Percentiles rank a stretch among this genome's conserved stretches.
Evolutionary conservation across 2,329 filamentous ascomycete genomes (phyloP).

Genomic region (Myriosclerotinia scirpicola): DNA sequence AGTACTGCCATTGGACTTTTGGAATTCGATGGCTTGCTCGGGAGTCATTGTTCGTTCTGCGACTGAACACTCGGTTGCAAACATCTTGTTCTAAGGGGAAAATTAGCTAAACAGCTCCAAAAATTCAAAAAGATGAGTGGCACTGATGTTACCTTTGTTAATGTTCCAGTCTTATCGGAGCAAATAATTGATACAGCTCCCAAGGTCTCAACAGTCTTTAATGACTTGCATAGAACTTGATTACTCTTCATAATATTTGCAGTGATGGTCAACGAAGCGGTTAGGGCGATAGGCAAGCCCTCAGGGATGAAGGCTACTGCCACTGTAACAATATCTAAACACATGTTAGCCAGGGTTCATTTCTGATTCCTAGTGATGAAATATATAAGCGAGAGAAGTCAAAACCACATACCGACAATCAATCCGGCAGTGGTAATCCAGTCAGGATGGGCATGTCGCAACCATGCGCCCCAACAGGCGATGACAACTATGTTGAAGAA

Average conservation of each 20-base stretch:
- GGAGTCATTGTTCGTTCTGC: constrained; percentile 47
- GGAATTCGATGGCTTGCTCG: constrained; percentile 49
- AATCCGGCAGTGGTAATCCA: constrained; percentile 71
- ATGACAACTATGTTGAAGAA: constrained; percentile 63
- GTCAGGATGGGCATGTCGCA: constrained; percentile 60
- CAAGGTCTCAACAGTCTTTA: constrained; percentile 75
- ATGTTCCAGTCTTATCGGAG: constrained; percentile 73
- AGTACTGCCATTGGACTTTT: constrained; percentile 30
- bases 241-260: constrained; percentile 75
- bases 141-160: constrained; percentile 47
- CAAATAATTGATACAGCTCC: constrained; percentile 72
- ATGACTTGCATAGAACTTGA: constrained; percentile 73
- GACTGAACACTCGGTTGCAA: constrained; percentile 65
- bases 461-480: constrained; percentile 68
- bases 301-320: constrained; percentile 73
- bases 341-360: not conserved
- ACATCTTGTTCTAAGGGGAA: constrained; percentile 61
- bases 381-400: constrained; percentile 61
- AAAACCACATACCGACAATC: constrained; percentile 52
- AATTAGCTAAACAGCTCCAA: constrained; percentile 12
- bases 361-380: not conserved
- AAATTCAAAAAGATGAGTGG: not conserved
- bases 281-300: constrained; percentile 67
- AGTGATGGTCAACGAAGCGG: constrained; percentile 69
- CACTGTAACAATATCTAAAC: constrained; percentile 21